Percentiles rank a stretch among this genome's conserved stretches.
Evolutionary conservation across 805 yeast species (phyloP).

Genomic region (Metschnikowia lachancei): DNA sequence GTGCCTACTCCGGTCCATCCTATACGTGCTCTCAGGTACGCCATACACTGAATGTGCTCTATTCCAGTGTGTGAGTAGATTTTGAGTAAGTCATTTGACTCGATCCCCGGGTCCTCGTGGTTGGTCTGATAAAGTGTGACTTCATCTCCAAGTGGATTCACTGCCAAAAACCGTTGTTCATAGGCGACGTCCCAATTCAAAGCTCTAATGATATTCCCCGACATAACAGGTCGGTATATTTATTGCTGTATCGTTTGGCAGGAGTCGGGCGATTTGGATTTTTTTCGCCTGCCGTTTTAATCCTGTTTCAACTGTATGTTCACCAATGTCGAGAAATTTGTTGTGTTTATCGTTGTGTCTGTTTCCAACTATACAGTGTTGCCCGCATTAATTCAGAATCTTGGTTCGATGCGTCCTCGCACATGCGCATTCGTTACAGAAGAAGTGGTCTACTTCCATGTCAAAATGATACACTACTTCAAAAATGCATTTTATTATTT

Average conservation of each 20-base stretch:
- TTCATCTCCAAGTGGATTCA: constrained; percentile 79
- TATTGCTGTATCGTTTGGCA: background rate
- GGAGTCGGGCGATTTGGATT: no score
- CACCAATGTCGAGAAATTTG: background rate
- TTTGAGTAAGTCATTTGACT: constrained; percentile 50
- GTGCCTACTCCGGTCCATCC: constrained; percentile 77
- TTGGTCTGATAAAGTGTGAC: constrained; percentile 51
- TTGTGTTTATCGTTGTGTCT: background rate
- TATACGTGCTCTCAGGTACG: constrained; percentile 51
- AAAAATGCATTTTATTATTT: constrained; percentile 1
- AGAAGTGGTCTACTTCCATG: no score
- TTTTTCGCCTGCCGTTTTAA: no score
- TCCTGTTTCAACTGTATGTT: no score
- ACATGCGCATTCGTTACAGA: background rate
- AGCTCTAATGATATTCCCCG: constrained; percentile 61
- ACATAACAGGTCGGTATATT: constrained; percentile 33
- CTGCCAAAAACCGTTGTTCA: constrained; percentile 60
- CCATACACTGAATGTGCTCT: constrained; percentile 63
- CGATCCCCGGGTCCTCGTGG: constrained; percentile 45
- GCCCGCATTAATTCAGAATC: background rate
- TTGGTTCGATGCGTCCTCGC: background rate
- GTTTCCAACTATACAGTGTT: background rate
- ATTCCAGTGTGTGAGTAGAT: constrained; percentile 59
- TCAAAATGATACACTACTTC: background rate
- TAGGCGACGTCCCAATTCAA: constrained; percentile 56